Conservation (phyloP, 441 rosid species). For the Pelargonium citronellum region DNA sequence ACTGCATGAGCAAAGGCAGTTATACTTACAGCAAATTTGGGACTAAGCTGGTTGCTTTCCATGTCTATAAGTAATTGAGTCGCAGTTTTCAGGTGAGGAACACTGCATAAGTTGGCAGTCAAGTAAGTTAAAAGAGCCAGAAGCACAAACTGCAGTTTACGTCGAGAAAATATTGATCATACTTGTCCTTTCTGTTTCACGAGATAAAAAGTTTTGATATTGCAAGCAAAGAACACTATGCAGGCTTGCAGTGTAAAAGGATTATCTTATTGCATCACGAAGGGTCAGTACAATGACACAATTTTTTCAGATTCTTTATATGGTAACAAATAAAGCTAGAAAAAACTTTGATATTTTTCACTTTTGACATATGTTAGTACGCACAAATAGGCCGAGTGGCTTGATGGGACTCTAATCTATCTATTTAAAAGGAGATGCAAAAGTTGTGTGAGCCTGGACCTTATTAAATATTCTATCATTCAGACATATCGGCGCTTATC, state of each 20-base stretch:
- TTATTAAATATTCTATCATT: not conserved
- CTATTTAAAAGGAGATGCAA: not conserved
- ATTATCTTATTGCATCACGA: not conserved
- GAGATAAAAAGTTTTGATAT: not conserved
- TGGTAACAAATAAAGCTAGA: not conserved
- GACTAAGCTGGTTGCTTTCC: conserved; percentile 52
- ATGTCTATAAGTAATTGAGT: conserved; percentile 50
- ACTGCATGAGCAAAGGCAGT: not conserved
- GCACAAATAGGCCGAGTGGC: not conserved
- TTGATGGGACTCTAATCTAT: not conserved
- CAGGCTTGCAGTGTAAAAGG: not conserved
- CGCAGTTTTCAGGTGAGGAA: conserved; percentile 53
- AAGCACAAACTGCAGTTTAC: not conserved
- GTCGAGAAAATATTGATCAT: not conserved
- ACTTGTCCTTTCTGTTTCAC: conserved; percentile 1
- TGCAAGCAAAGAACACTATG: not conserved
- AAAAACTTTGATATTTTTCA: not conserved
- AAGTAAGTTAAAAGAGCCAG: conserved; percentile 12
- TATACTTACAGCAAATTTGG: not conserved
- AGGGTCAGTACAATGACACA: not conserved
- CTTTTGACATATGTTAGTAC: not conserved
- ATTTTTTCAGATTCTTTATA: not conserved
- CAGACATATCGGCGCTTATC: not conserved
- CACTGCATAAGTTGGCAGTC: conserved; percentile 35
- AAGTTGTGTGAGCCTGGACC: not conserved